Evolutionary conservation across 345 rosid genomes (phyloP), one percentile per base, ranked within the genome.

Genomic region (Melaleuca alternifolia): DNA sequence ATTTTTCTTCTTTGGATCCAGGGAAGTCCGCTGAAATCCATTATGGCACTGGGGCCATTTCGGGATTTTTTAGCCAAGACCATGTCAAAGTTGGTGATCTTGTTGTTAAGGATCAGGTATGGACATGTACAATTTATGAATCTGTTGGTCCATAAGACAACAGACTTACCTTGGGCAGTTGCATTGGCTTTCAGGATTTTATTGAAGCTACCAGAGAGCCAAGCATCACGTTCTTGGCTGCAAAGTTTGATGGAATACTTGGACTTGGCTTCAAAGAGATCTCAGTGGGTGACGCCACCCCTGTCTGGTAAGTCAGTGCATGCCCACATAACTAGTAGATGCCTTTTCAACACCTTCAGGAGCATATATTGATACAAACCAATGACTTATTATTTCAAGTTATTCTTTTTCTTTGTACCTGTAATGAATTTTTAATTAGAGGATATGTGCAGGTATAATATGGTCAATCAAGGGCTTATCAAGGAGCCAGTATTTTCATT

Each of bases 261-360:
- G 99, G 99, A 65, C 96, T 97, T 81, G 97, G 98, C n/a, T 97
- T 93, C 88, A 94, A 94, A 94, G 98, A 96, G 93, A 96, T 97
- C 76, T 87, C 98, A 10, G 95, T 96, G 71, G 98, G 97, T 85
- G 90, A 94, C 7, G 94, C 97, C 83, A 91, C 93, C 51, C 98
- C 99, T 65, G 92, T 97, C 88, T 97, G 99, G 99, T 96, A 88
- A 82, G 89, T 86, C 52, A 77, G 84, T 90, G 82, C 50, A 86
- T 82, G 81, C 24, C 79, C 79, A 65, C 24, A 65, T 62, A 77
- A 30, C 51, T 9, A 23, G 20, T 52, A 48, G 50, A 23, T 86
- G 84, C 87, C 46, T 75, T 33, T 15, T 21, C 57, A 50, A 83
- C 28, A 26, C 81, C 26, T 77, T 28, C 54, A 6, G 81, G 48